Percentiles rank a stretch among this genome's conserved stretches.
Conservation (phyloP, 768 basidiomycete genomes). For the Pisolithus albus region DNA sequence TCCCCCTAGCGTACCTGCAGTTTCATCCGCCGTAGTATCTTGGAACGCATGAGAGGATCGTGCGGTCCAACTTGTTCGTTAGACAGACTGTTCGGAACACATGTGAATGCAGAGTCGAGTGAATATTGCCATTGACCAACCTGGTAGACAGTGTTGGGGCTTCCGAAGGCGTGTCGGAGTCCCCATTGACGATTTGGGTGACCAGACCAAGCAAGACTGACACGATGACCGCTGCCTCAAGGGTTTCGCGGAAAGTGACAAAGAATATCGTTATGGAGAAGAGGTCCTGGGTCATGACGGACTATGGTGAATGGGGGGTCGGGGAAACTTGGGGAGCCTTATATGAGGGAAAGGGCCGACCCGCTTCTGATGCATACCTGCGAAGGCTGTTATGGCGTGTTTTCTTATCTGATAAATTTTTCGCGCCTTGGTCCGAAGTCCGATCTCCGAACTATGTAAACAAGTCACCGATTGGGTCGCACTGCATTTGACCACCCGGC, state of each 20-base stretch:
- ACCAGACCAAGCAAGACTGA: constrained; percentile 87
- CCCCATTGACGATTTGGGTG: constrained; percentile 66
- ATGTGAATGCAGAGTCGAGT: no score
- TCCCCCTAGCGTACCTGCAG: constrained; percentile 41
- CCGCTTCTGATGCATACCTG: no score
- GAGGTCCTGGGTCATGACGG: constrained; percentile 55
- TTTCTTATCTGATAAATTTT: constrained; percentile 10
- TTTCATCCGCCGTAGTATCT: constrained; percentile 60
- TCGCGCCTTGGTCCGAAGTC: background rate
- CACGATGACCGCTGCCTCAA: constrained; percentile 89
- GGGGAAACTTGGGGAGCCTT: no score
- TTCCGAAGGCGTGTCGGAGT: constrained; percentile 10
- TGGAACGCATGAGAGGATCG: constrained; percentile 26
- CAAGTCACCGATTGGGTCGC: background rate
- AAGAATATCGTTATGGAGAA: constrained; percentile 94
- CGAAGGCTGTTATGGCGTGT: background rate
- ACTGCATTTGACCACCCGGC: background rate
- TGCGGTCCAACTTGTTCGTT: background rate
- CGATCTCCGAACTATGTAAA: constrained; percentile 1
- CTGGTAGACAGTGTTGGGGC: background rate
- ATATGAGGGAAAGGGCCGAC: no score
- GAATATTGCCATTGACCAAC: no score
- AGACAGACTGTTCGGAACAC: background rate
- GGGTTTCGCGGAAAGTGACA: constrained; percentile 91
- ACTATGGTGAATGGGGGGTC: background rate